phyloP scores from a whole-genome alignment of 306 rosid species.

The Gastrolobium bilobum region DNA sequence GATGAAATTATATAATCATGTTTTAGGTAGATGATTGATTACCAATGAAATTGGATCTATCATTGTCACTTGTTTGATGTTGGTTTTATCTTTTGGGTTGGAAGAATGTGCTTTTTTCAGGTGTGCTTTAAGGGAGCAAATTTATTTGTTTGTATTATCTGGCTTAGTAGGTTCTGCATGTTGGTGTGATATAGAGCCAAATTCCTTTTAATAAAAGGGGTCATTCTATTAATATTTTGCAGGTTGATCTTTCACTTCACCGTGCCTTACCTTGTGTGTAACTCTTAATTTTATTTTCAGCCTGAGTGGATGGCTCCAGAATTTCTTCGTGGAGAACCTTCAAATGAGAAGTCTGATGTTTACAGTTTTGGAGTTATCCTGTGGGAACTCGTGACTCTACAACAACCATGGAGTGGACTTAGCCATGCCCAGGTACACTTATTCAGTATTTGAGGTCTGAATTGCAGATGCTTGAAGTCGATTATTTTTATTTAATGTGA shows the following conservation, averaged over 20 bases:
- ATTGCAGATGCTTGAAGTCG: background rate
- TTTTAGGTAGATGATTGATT: slow-evolving; percentile 4
- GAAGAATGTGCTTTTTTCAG: background rate
- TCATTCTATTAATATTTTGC: slow-evolving; percentile 61
- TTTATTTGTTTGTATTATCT: slow-evolving; percentile 23
- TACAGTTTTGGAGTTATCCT: slow-evolving; percentile 94
- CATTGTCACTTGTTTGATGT: slow-evolving; percentile 25
- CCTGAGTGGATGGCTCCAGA: slow-evolving; percentile 99
- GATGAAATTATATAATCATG: slow-evolving; percentile 25
- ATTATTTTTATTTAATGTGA: background rate
- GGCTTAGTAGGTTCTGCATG: slow-evolving; percentile 12
- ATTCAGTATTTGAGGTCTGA: slow-evolving; percentile 23
- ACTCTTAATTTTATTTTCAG: slow-evolving; percentile 82
- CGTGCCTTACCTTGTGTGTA: slow-evolving; percentile 61
- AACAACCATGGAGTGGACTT: slow-evolving; percentile 97
- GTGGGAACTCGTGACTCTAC: slow-evolving; percentile 92
- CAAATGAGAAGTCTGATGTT: slow-evolving; percentile 95
- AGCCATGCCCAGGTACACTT: slow-evolving; percentile 86
- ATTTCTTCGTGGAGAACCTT: slow-evolving; percentile 96
- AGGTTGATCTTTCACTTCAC: slow-evolving; percentile 61
- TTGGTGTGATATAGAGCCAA: slow-evolving; percentile 32
- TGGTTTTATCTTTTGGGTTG: background rate
- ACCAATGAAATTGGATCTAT: slow-evolving; percentile 10
- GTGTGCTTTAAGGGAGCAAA: slow-evolving; percentile 18
- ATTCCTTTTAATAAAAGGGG: slow-evolving; percentile 46